Percentiles rank a stretch among this genome's conserved stretches.
Conservation (phyloP, 129 eudicot species). For the Helichrysum umbraculigerum region DNA sequence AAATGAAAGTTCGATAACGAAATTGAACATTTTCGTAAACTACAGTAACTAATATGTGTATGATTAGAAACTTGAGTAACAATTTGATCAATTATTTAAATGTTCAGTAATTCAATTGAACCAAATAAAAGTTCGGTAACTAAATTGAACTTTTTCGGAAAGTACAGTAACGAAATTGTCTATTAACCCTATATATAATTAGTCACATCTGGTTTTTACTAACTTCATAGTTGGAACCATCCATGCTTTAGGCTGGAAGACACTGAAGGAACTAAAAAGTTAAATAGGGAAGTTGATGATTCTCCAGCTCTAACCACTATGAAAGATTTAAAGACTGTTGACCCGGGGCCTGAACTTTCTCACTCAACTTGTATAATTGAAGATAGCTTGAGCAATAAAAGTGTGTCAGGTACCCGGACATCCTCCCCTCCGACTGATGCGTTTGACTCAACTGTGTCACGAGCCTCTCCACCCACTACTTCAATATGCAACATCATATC, state of each 20-base stretch:
- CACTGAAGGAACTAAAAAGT: conserved; percentile 37
- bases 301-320: conserved; percentile 28
- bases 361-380: conserved; percentile 42
- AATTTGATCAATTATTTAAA: too few species aligned
- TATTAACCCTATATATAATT: too few species aligned
- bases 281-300: conserved; percentile 36
- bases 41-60: too few species aligned
- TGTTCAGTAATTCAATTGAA: too few species aligned
- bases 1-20: too few species aligned
- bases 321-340: conserved; percentile 31
- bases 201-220: conserved; percentile 5
- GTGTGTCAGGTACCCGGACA: conserved; percentile 49
- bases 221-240: conserved; percentile 21
- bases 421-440: conserved; percentile 56
- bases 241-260: conserved; percentile 42
- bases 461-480: conserved; percentile 53
- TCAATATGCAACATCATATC: conserved; percentile 38
- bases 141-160: too few species aligned
- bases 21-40: too few species aligned
- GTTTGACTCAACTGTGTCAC: conserved; percentile 47
- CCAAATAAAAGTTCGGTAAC: too few species aligned
- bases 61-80: too few species aligned
- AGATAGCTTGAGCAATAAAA: conserved; percentile 40
- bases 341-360: conserved; percentile 29
- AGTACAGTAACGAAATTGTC: too few species aligned